These are phyloP conservation scores for Metschnikowia cerradonensis DNA, from an alignment of 805 yeast genomes.

Conservation along the genomic window DNA sequence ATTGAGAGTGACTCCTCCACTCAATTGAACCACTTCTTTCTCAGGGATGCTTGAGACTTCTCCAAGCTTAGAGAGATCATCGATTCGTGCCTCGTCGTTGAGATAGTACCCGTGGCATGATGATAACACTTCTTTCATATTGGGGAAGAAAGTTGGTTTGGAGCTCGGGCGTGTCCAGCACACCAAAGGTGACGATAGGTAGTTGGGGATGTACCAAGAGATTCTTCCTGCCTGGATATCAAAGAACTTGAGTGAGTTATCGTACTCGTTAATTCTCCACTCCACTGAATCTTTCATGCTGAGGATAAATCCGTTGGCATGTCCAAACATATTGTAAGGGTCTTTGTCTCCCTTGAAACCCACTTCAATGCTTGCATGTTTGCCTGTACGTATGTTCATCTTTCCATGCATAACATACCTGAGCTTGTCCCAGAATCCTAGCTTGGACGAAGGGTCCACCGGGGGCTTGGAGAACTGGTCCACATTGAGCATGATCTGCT, in stretches of 20 bases:
- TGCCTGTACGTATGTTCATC: constrained; percentile 47
- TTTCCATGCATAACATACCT: constrained; percentile 74
- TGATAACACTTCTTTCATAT: constrained; percentile 38
- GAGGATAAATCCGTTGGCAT: constrained; percentile 72
- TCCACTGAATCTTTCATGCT: constrained; percentile 62
- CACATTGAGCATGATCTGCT: constrained; percentile 70
- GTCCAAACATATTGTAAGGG: constrained; percentile 69
- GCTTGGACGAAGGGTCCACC: constrained; percentile 73
- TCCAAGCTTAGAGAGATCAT: not conserved
- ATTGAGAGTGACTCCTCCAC: constrained; percentile 57
- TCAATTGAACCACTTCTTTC: constrained; percentile 52
- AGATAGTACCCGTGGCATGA: constrained; percentile 50
- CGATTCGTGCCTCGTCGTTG: constrained; percentile 17
- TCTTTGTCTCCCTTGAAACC: constrained; percentile 70
- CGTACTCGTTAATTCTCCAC: constrained; percentile 60
- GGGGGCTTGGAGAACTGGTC: constrained; percentile 90
- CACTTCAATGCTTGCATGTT: constrained; percentile 49
- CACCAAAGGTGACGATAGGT: constrained; percentile 45
- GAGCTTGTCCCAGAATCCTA: constrained; percentile 93
- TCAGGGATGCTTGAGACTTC: constrained; percentile 24
- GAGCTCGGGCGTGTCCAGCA: constrained; percentile 56
- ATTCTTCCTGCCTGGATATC: constrained; percentile 59
- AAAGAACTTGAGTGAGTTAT: constrained; percentile 65
- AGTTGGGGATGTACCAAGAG: constrained; percentile 74
- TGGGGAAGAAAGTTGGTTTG: constrained; percentile 44